Evolutionary conservation across 2,329 filamentous ascomycete genomes (phyloP).

Genomic region (Aspergillus sp.): DNA sequence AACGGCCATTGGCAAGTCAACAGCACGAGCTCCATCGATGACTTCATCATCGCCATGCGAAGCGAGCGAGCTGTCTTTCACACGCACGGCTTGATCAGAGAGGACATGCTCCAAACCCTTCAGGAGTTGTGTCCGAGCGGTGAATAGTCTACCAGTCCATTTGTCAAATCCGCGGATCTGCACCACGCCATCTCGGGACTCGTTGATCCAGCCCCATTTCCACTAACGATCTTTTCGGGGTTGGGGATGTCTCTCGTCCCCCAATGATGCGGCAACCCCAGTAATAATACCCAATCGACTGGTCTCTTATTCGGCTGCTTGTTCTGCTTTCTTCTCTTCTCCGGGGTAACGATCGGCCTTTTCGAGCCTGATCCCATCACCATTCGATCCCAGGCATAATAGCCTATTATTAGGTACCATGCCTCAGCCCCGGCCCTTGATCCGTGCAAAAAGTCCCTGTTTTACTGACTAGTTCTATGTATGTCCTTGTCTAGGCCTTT

Average conservation of each 20-base stretch:
- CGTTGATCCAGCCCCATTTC: slow-evolving; percentile 1
- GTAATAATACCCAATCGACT: not conserved
- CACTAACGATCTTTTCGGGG: not conserved
- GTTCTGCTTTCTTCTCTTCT: not conserved
- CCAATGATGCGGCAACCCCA: not conserved
- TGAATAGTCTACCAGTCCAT: not conserved
- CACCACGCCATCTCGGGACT: slow-evolving; percentile 11
- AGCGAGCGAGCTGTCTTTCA: not conserved
- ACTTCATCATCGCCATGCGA: not conserved
- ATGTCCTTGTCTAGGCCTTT: not conserved
- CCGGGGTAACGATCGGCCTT: not conserved
- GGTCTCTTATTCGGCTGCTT: not conserved
- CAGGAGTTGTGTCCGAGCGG: not conserved
- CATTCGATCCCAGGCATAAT: not conserved
- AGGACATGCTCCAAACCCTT: not conserved
- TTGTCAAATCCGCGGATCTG: slow-evolving; percentile 2
- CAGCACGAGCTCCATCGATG: not conserved
- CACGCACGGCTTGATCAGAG: not conserved
- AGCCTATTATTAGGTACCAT: slow-evolving; percentile 3
- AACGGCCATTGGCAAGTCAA: not conserved
- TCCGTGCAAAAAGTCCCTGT: not conserved
- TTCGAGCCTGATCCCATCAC: not conserved
- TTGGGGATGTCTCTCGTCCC: not conserved
- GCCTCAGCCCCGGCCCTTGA: not conserved
- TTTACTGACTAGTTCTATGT: not conserved